Conservation (phyloP, 805 yeast genomes). For the Scheffersomyces spartinae region DNA sequence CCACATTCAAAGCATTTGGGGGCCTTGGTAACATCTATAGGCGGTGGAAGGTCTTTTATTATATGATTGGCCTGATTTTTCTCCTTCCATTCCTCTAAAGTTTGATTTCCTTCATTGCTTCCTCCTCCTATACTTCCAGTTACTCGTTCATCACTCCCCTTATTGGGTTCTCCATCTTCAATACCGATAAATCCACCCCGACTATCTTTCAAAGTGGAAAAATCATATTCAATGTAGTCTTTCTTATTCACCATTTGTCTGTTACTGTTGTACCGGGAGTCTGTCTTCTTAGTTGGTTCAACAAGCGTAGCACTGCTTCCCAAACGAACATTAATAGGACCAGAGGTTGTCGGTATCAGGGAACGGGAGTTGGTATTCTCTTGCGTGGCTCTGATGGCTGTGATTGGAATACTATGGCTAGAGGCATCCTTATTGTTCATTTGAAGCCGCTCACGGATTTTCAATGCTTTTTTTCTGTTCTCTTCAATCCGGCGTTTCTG, state of each 20-base stretch:
- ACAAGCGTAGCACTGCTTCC: constrained; percentile 6
- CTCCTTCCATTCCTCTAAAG: constrained; percentile 37
- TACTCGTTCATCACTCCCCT: constrained; percentile 16
- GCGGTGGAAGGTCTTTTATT: constrained; percentile 53
- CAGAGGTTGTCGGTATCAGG: constrained; percentile 1
- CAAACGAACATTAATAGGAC: neutral
- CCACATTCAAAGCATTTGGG: constrained; percentile 80
- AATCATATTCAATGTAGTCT: constrained; percentile 76
- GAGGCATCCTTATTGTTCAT: constrained; percentile 28
- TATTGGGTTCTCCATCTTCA: constrained; percentile 9
- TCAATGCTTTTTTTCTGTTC: constrained; percentile 44
- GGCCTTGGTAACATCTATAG: constrained; percentile 58
- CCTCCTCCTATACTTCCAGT: constrained; percentile 46
- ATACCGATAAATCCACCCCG: constrained; percentile 70
- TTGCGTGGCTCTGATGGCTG: too few relatives aligned
- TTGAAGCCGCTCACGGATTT: constrained; percentile 22
- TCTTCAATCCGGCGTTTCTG: constrained; percentile 38
- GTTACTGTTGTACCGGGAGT: constrained; percentile 3
- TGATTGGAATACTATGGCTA: constrained; percentile 1
- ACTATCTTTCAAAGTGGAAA: constrained; percentile 81
- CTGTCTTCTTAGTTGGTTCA: constrained; percentile 6
- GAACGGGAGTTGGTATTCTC: too few relatives aligned
- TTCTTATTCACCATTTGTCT: constrained; percentile 32
- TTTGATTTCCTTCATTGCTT: constrained; percentile 21
- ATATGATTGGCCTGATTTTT: constrained; percentile 27